A percentile compares a stretch with the other conserved stretches of the same genome.
These are phyloP conservation scores for Lentinula novae-zelandiae DNA, from an alignment of 1,284 basidiomycete genomes.

Conservation along the genomic window DNA sequence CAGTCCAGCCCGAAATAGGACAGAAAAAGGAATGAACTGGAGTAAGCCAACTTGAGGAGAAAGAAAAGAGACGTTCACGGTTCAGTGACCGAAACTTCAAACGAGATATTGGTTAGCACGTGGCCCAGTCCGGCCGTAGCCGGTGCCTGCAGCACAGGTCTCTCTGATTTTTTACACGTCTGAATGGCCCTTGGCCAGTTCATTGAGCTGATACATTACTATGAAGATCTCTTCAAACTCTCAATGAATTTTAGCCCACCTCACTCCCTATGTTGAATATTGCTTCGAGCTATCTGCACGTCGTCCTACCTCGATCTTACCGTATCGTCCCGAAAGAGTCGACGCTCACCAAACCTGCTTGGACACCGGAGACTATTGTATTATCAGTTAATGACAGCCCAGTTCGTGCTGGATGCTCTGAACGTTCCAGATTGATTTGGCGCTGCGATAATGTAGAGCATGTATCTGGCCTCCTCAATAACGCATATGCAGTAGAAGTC, in stretches of 20 bases:
- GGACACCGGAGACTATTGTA: neutral
- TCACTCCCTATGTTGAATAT: neutral
- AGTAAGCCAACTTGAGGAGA: constrained; percentile 3
- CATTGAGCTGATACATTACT: too few species aligned
- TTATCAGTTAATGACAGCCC: neutral
- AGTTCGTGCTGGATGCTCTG: neutral
- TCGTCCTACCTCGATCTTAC: neutral
- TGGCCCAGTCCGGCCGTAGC: neutral
- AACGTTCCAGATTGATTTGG: too few species aligned
- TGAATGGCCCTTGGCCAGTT: too few species aligned
- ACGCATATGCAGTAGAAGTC: too few species aligned
- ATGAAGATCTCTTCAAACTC: too few species aligned
- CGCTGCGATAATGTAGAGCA: too few species aligned
- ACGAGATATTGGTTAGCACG: constrained; percentile 11
- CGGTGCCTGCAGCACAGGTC: neutral
- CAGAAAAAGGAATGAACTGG: constrained; percentile 8
- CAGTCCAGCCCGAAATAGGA: constrained; percentile 3
- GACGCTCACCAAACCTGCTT: neutral
- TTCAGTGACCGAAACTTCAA: neutral
- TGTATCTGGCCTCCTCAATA: too few species aligned
- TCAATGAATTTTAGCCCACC: too few species aligned
- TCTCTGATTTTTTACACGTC: too few species aligned
- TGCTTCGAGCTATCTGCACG: neutral
- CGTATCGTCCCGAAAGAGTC: neutral
- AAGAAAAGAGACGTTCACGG: neutral